phyloP scores from a whole-genome alignment of 2,329 filamentous ascomycete species.

The Aspergillus sp. region DNA sequence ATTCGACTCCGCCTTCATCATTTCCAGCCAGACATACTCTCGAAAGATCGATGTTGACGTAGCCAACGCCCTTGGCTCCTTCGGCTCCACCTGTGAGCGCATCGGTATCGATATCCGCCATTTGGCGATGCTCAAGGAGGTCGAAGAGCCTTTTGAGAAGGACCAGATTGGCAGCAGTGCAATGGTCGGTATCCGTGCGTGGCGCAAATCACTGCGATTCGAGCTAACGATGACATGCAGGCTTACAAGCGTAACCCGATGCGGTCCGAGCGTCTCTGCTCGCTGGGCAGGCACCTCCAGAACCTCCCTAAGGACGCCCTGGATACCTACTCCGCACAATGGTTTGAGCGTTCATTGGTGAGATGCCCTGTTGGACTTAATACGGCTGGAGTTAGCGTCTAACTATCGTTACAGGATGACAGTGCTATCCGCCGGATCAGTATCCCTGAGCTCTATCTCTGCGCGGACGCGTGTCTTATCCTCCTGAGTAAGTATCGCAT shows the following conservation, averaged over 20 bases:
- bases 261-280: constrained; percentile 64
- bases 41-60: constrained; percentile 82
- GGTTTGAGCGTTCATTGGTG: constrained; percentile 74
- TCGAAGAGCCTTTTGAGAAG: constrained; percentile 83
- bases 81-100: constrained; percentile 77
- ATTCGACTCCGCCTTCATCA: constrained; percentile 63
- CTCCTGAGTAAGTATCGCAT: constrained; percentile 36
- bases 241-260: constrained; percentile 68
- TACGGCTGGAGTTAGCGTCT: background rate
- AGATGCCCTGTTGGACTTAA: constrained; percentile 8
- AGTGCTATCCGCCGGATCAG: constrained; percentile 64
- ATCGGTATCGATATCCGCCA: constrained; percentile 77
- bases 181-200: constrained; percentile 45
- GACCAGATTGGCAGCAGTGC: constrained; percentile 74
- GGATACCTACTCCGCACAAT: constrained; percentile 72
- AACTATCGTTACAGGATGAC: constrained; percentile 60
- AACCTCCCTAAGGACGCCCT: constrained; percentile 61
- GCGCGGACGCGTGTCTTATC: constrained; percentile 63
- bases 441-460: constrained; percentile 70
- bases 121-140: constrained; percentile 76
- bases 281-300: constrained; percentile 60
- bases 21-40: constrained; percentile 75
- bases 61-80: constrained; percentile 77
- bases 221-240: constrained; percentile 46
- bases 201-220: constrained; percentile 4